These are phyloP conservation scores for Penicillium paneum DNA, from an alignment of 2,329 filamentous ascomycete genomes.

Conservation along the genomic window DNA sequence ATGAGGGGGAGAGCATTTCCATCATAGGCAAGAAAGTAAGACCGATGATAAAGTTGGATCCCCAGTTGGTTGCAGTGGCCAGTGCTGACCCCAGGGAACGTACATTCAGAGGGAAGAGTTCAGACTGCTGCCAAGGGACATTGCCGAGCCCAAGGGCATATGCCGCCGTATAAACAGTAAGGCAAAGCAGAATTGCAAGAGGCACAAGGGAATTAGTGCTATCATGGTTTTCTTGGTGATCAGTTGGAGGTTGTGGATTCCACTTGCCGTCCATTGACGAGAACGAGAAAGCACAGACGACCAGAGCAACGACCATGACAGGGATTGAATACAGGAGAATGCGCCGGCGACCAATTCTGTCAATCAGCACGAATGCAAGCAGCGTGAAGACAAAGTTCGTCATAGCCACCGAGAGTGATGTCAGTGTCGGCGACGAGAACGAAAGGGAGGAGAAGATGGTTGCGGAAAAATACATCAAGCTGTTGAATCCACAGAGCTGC, in stretches of 20 bases:
- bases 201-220: slow-evolving; percentile 31
- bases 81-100: slow-evolving; percentile 61
- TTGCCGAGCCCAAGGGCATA: slow-evolving; percentile 88
- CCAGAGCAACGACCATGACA: slow-evolving; percentile 72
- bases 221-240: slow-evolving; percentile 24
- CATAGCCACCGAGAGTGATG: slow-evolving; percentile 73
- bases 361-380: slow-evolving; percentile 72
- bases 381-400: slow-evolving; percentile 81
- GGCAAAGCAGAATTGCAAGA: slow-evolving; percentile 65
- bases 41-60: slow-evolving; percentile 78
- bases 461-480: slow-evolving; percentile 86
- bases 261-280: slow-evolving; percentile 54
- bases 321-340: slow-evolving; percentile 82
- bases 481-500: slow-evolving; percentile 88
- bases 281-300: slow-evolving; percentile 71
- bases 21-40: slow-evolving; percentile 87
- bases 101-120: slow-evolving; percentile 72
- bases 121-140: slow-evolving; percentile 94
- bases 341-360: slow-evolving; percentile 71
- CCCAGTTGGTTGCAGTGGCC: slow-evolving; percentile 78
- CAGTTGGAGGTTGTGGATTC: slow-evolving; percentile 12
- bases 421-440: slow-evolving; percentile 74
- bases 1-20: slow-evolving; percentile 67
- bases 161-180: slow-evolving; percentile 78
- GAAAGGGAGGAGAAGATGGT: slow-evolving; percentile 76